These are phyloP conservation scores for Cordyceps pruinosa DNA, from an alignment of 2,329 filamentous ascomycete species.

Conservation along the genomic window DNA sequence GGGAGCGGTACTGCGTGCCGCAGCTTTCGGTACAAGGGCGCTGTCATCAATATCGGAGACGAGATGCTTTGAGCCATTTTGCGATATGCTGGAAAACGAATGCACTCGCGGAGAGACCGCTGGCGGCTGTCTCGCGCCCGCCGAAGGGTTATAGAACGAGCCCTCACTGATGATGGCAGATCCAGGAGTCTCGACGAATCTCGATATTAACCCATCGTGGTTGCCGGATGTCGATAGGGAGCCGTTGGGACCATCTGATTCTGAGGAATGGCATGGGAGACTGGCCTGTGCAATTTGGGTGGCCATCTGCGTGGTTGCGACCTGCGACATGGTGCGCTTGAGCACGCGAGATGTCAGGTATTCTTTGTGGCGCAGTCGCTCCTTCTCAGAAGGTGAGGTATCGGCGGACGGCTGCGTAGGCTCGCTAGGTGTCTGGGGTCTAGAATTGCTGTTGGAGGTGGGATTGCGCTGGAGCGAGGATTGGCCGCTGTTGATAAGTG, in stretches of 20 bases:
- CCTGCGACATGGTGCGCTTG: conserved; percentile 55
- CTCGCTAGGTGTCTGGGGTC: conserved; percentile 29
- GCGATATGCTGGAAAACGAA: conserved; percentile 33
- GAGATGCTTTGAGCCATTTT: conserved; percentile 19
- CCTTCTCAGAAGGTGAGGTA: conserved; percentile 29
- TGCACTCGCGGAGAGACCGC: conserved; percentile 33
- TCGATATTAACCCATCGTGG: conserved; percentile 48
- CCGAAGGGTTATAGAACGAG: conserved; percentile 41
- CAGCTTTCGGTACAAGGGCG: conserved; percentile 40
- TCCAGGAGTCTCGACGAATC: conserved; percentile 48
- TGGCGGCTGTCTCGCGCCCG: conserved; percentile 25
- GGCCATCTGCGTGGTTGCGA: conserved; percentile 59
- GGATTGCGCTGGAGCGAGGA: conserved; percentile 34
- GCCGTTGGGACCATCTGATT: conserved; percentile 22
- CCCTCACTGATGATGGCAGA: conserved; percentile 44
- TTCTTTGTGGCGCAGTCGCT: conserved; percentile 49
- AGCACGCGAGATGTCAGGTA: conserved; percentile 62
- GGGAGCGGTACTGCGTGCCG: conserved; percentile 32
- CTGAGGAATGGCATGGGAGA: conserved; percentile 30
- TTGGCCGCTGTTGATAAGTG: conserved; percentile 42
- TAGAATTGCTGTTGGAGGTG: conserved; percentile 21
- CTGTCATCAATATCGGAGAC: conserved; percentile 30
- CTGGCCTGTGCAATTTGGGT: conserved; percentile 41
- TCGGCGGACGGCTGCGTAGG: conserved; percentile 14
- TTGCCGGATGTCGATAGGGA: conserved; percentile 23